Evolutionary conservation across 176 grass and related monocot species (phyloP).

Genomic region (Carex littledalei): DNA sequence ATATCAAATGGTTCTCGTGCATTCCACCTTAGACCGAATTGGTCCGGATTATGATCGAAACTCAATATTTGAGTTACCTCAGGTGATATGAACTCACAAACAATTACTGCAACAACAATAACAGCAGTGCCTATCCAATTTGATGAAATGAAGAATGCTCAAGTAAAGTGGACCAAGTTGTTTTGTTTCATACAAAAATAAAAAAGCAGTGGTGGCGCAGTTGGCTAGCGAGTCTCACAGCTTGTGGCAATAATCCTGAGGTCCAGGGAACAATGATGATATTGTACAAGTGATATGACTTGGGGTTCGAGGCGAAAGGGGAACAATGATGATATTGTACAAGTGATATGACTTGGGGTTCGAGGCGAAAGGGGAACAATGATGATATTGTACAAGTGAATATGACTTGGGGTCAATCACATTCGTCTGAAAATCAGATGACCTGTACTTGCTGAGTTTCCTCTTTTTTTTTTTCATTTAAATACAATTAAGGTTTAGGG

Average conservation of each 20-base stretch:
- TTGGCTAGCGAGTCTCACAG: constrained; percentile 89
- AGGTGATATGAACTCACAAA: too few species aligned
- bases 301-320: neutral
- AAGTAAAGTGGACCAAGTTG: too few species aligned
- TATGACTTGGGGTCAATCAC: neutral
- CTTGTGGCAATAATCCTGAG: constrained; percentile 25
- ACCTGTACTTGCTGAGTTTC: neutral
- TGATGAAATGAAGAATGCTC: neutral
- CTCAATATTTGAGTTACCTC: too few species aligned
- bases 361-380: neutral
- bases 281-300: too few species aligned
- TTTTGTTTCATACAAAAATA: too few species aligned
- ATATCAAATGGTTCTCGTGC: too few species aligned
- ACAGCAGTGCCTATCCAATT: too few species aligned
- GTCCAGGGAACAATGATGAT: neutral
- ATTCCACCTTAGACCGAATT: too few species aligned
- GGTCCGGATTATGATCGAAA: too few species aligned
- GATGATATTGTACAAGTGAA: neutral
- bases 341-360: too few species aligned
- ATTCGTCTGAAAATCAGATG: neutral
- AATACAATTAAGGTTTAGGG: too few species aligned
- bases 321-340: neutral
- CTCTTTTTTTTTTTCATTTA: neutral
- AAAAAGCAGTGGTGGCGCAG: constrained; percentile 58
- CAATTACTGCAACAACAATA: too few species aligned